Base-by-base conservation (phyloP, 345 rosid genomes). In the Pistacia integerrima region DNA sequence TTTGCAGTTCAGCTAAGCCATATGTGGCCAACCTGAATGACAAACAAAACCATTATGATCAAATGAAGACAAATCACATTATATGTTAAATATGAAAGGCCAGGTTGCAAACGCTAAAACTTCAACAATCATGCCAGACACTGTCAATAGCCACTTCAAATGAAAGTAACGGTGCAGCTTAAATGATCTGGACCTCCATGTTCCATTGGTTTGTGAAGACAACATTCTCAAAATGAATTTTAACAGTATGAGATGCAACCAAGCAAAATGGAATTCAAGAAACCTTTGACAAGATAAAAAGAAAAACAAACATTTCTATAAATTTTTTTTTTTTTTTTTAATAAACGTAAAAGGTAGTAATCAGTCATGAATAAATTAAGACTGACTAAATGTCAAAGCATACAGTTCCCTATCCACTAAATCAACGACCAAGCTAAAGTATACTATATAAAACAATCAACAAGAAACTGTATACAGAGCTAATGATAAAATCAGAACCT, bases 1-100 rank as follows among this genome's bases (percentile, higher is more conserved):
- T 92, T 77, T 89, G 95, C 75, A 95, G 74, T 84, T 95, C 99
- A 63, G 88, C 90, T 81, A 95, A 83, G 46, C 87, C 91, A 88
- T 93, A 95, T n/a, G 94, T 86, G 2, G 84, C 81, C 91, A 95
- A 83, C 84, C 99, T 93, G 73, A 82, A 77, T 17, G 46, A 67
- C 81, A 78, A 72, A 18, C n/a, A 67, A 76, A 25, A 55, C 75
- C 18, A 72, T 58, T 33, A 77, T 66, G 36, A 82, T 67, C 17
- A 60, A 46, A 35, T 30, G 64, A 70, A 76, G n/a, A 30, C 1
- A 73, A 71, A 75, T 55, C 41, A 54, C 54, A 44, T 25, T 33
- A 36, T 11, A 54, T 60, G 54, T 61, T 11, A 62, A 35, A 16
- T 4, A 20, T 64, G 44, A 36, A 35, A 61, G 33, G 14, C 55